Evolutionary conservation across 345 rosid species (phyloP), one percentile per base, ranked within the genome.

Genomic region (Erodium maritimum): DNA sequence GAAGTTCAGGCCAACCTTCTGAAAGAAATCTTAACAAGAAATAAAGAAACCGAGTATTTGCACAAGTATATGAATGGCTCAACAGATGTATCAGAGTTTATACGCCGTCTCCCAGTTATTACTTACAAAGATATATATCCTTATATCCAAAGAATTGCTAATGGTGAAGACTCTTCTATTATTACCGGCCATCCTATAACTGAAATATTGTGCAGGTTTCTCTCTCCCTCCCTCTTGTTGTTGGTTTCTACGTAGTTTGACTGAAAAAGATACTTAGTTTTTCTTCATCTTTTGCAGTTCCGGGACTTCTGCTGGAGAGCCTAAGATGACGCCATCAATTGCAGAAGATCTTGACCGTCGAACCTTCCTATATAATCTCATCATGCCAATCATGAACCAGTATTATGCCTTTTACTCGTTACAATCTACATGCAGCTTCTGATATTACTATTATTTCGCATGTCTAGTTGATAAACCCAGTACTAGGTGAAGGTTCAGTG

Each of bases 301-400:
- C 10, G 90, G 90, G 70, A 84, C 86, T 45, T 81, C 90, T 54
- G 86, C 73, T 17, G 84, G 90, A 57, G 82, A 84, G 68, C 86
- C 86, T 1, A 84, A 79, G 67, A 52, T 84, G 69, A 75, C 69
- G 77, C 90, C 90, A 19, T 77, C 90, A 0, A 81, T 81, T 56
- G 84, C 73, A 33, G 90, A 77, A 65, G 86, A 81, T 61, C 78
- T 81, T 55, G 82, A 80, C 53, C 82, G 90, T 12, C 77, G 86
- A 21, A 84, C 90, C 53, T 84, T 81, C 55, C 61, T 84, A 23
- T 84, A 84, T 65, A 81, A 84, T 59, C 90, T 84, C 67, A 77
- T 80, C 73, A 79, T 72, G 86, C 86, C 90, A 42, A 81, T 84
- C 50, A 68, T 81, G 69, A 84, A 67, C 79, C 80, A 70, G 90